Conservation (phyloP, 768 basidiomycete genomes). For the Pleurotus platypus region DNA sequence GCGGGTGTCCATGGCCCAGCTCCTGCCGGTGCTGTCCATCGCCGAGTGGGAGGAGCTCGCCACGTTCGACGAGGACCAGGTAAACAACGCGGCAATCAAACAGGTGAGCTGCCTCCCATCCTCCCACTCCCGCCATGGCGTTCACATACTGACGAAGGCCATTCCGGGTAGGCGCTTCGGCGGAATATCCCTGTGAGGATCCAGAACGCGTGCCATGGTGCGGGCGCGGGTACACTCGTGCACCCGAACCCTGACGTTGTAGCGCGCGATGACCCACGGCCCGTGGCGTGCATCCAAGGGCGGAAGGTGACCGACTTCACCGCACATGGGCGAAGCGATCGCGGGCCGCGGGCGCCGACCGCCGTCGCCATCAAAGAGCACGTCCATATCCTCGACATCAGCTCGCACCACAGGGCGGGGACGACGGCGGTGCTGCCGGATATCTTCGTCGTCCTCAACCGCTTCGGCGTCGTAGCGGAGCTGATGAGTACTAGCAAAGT, state of each 20-base stretch:
- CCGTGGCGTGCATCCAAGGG: neutral
- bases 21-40: constrained; percentile 90
- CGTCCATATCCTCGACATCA: constrained; percentile 89
- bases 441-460: constrained; percentile 87
- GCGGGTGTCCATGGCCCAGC: constrained; percentile 90
- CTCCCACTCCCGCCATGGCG: neutral
- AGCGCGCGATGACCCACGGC: constrained; percentile 21
- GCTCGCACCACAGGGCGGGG: constrained; percentile 93
- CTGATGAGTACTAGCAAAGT: constrained; percentile 97
- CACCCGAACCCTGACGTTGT: constrained; percentile 68
- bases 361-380: constrained; percentile 97
- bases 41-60: constrained; percentile 98
- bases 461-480: constrained; percentile 92
- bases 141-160: neutral
- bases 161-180: constrained; percentile 64
- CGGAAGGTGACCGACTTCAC: constrained; percentile 9
- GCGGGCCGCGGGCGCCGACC: constrained; percentile 59
- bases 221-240: constrained; percentile 89
- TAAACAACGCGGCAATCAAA: constrained; percentile 98
- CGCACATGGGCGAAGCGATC: neutral
- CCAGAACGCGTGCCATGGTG: constrained; percentile 94
- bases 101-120: constrained; percentile 44
- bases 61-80: constrained; percentile 92
- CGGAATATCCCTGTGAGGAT: constrained; percentile 92
- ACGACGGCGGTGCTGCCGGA: constrained; percentile 94